Evolutionary conservation across 2,329 filamentous ascomycete genomes (phyloP).

Genomic region (Aspergillus fructus): DNA sequence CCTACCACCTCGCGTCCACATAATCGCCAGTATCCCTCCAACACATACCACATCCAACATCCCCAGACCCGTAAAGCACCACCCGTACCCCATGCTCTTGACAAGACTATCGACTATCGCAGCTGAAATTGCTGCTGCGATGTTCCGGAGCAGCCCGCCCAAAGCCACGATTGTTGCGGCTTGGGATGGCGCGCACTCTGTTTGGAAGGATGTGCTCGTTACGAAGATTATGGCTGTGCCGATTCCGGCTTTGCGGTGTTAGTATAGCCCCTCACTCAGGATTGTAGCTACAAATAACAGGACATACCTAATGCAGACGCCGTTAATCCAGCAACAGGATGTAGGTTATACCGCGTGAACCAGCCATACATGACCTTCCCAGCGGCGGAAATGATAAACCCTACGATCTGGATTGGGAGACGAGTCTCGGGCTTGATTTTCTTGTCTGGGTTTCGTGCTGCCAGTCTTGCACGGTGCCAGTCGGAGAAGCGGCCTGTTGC

Average conservation of each 20-base stretch:
- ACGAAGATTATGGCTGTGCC: constrained; percentile 46
- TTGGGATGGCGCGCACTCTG: constrained; percentile 40
- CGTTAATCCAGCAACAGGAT: constrained; percentile 29
- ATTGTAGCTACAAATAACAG: too few species aligned
- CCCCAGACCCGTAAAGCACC: constrained; percentile 41
- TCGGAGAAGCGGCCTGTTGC: constrained; percentile 42
- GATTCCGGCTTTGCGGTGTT: constrained; percentile 25
- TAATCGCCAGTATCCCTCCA: background rate
- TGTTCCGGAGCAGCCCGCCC: constrained; percentile 42
- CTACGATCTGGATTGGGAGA: constrained; percentile 41
- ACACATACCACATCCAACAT: background rate
- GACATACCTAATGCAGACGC: constrained; percentile 18
- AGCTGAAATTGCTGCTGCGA: constrained; percentile 41
- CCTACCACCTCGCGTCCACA: background rate
- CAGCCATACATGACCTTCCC: constrained; percentile 46
- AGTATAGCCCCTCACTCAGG: background rate
- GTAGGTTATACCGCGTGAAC: constrained; percentile 32
- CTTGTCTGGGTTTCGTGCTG: constrained; percentile 20
- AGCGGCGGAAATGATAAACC: constrained; percentile 38
- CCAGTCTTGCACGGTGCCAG: constrained; percentile 29
- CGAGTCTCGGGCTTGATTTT: constrained; percentile 39
- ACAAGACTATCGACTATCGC: constrained; percentile 37
- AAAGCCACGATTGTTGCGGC: constrained; percentile 44
- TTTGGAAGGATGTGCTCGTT: constrained; percentile 43
- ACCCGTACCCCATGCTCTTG: constrained; percentile 37